Evolutionary conservation across 306 rosid species (phyloP).

Genomic region (Cucurbita ficifolia): DNA sequence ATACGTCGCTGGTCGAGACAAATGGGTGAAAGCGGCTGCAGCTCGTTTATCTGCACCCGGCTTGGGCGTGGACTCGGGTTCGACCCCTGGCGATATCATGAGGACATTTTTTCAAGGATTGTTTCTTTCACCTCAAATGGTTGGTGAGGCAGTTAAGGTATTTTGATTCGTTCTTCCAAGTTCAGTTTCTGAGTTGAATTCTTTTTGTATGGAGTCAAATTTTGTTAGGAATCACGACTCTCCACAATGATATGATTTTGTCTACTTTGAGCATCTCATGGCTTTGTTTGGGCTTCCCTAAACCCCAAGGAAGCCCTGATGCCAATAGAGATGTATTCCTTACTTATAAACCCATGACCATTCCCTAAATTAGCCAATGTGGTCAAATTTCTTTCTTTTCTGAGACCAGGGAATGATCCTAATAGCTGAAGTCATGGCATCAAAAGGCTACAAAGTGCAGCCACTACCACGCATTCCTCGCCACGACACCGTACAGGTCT

Average conservation of each 20-base stretch:
- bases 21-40: constrained; percentile 74
- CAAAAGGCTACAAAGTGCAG: constrained; percentile 71
- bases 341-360: no score
- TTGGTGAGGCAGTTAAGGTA: constrained; percentile 95
- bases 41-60: constrained; percentile 93
- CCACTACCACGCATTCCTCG: constrained; percentile 72
- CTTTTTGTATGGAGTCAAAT: not conserved
- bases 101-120: constrained; percentile 82
- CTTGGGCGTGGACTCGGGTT: constrained; percentile 78
- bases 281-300: no score
- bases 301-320: rapidly evolving
- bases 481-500: constrained; percentile 66
- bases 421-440: constrained; percentile 80
- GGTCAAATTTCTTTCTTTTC: not conserved
- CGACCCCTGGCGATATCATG: constrained; percentile 78
- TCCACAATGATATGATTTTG: no score
- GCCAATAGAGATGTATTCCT: no score
- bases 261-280: no score
- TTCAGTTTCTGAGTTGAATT: not conserved
- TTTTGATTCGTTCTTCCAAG: constrained; percentile 2
- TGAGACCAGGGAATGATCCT: constrained; percentile 54
- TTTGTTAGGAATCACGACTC: no score
- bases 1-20: constrained; percentile 68
- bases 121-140: constrained; percentile 99
- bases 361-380: no score